Evolutionary conservation across 2,329 filamentous ascomycete genomes (phyloP), one percentile per base, ranked within the genome.

Genomic region (Mariannaea sp.): DNA sequence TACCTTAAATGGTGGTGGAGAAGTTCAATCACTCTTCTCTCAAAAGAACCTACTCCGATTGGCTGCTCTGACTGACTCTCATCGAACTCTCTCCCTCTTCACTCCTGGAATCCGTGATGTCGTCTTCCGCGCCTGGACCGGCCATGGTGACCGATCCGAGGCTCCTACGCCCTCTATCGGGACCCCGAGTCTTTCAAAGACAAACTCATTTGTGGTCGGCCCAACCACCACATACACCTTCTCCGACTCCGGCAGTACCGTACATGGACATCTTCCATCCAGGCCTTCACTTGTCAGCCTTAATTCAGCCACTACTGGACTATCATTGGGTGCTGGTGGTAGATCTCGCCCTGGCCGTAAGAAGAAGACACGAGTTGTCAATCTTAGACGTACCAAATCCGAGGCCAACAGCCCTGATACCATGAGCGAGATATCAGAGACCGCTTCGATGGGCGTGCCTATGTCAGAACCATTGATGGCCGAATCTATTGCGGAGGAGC

Each of bases 61-160:
- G 10, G 90, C 89, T 19, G 84, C 90, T 1, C 77, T 99, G 52
- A 92, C 85, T 4, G 89, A 96, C 66, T 96, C 92, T 2, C 92
- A 97, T 65, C 86, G 90, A 41, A 97, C 94, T 0, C 75, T 97
- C 27, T 96, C 92, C 4, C 78, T 97, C 0, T 96, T 96, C 69
- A 97, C 93, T 1, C 92, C 93, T 0, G 85, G 88, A n/a, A 93
- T 97, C 53, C 80, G 85, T 46, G 91, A 97, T 71, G 90, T 90
- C 4, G 88, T 97, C 20, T 97, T 96, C 71, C 84, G 94, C 55
- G 94, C 93, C 26, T 96, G 92, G 90, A 90, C 93, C 13, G 89
- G 89, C 33, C 84, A 87, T 29, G 80, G 83, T 44, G 92, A 96
- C 56, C 80, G 85, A 53, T 79, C 79, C 36, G 89, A 94, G 53